Conservation (phyloP, 2,329 filamentous ascomycete genomes). For the Sclerotinia glacialis region DNA sequence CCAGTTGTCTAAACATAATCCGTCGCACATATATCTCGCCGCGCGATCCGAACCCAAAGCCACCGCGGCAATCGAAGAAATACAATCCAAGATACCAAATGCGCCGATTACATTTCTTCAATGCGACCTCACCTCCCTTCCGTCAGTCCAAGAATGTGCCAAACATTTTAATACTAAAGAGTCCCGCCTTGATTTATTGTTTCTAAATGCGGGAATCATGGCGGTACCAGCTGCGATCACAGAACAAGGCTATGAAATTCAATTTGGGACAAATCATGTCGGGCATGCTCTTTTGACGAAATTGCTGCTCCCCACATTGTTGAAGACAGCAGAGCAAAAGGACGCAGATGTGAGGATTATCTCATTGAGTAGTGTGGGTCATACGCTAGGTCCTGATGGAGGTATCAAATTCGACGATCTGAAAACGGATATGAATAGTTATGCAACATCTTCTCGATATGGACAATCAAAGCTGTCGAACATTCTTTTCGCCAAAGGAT, state of each 20-base stretch:
- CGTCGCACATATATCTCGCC: constrained; percentile 42
- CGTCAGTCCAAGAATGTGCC: constrained; percentile 45
- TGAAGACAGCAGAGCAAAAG: constrained; percentile 31
- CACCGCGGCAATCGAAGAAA: constrained; percentile 42
- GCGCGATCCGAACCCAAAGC: constrained; percentile 42
- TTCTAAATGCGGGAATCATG: constrained; percentile 49
- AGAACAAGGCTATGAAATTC: constrained; percentile 48
- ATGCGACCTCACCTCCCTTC: constrained; percentile 46
- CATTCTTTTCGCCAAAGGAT: constrained; percentile 44
- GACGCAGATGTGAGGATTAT: constrained; percentile 27
- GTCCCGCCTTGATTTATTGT: constrained; percentile 45
- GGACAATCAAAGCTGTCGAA: constrained; percentile 51
- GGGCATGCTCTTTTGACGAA: constrained; percentile 47
- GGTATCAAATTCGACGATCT: constrained; percentile 37
- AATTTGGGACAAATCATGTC: constrained; percentile 50
- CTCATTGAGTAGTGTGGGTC: constrained; percentile 18
- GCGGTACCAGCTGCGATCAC: constrained; percentile 41
- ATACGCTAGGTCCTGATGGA: background rate
- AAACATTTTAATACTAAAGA: constrained; percentile 40
- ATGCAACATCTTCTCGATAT: constrained; percentile 36
- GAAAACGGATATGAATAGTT: constrained; percentile 19
- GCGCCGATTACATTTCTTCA: constrained; percentile 21
- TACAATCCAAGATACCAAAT: constrained; percentile 34
- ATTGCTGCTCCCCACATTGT: constrained; percentile 40
- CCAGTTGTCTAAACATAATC: constrained; percentile 43